Base-by-base conservation (phyloP, 352 stramenopile genomes). In the Lagenidium giganteum region DNA sequence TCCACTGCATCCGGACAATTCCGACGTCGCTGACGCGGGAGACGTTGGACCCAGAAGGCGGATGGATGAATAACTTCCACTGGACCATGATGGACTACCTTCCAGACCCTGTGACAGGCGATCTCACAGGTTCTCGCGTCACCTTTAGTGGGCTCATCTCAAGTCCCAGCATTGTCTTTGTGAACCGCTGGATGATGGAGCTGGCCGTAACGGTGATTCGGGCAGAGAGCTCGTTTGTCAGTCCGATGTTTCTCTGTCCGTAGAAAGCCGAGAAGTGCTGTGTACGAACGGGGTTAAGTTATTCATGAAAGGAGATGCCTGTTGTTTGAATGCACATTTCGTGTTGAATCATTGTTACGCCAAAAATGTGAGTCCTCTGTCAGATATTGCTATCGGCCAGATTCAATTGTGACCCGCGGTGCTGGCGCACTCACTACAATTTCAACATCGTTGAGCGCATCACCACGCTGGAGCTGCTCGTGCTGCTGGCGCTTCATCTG, bases 61-160 rank as follows among this genome's bases (percentile, higher is more conserved):
- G 53, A 18, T 61, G 53, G 53, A 61, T 61, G 53, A 52, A 61
- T 31, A 61, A 61, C 28, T 61, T 61, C 41, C 46, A 61, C 53
- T 61, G 53, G 53, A 61, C 53, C 17, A 41, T 47, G 28, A 61
- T 61, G 53, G 53, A 61, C 29, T 47, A 46, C 8, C 14, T 61
- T 2, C 13, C n/a, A 7, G 51, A 54, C 27, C 51, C 38, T 17
- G 42, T 42, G 20, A 53, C 43, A 14, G 51, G 51, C 27, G 34
- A 61, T 5, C 20, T 29, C 27, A 56, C 33, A 5, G 53, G 53
- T 17, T 56, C 32, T 27, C 45, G 42, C 13, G 53, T 61, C 8
- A 38, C 53, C 13, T 61, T 61, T 29, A 47, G 41, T n/a, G 53
- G 53, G 1, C 53, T 54, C 23, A 54, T 61, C 28, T 56, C 53